phyloP scores from a whole-genome alignment of 2,329 filamentous ascomycete species.

The Sarocladium brachiariae region DNA sequence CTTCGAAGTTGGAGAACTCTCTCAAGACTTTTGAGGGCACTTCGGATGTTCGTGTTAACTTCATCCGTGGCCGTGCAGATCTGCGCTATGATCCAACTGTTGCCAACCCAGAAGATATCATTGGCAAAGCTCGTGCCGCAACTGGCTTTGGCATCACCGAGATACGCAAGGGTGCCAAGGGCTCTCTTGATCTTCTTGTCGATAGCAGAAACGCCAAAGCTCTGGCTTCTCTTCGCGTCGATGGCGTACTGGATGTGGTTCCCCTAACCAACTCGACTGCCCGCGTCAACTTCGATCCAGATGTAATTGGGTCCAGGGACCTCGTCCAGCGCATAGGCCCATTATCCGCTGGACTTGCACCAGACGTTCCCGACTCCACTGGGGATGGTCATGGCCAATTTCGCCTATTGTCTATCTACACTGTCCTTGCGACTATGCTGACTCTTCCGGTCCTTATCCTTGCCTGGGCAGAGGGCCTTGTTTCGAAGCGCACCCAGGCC shows the following conservation, averaged over 20 bases:
- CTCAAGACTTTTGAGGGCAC: conserved; percentile 15
- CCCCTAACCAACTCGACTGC: conserved; percentile 15
- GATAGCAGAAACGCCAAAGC: not conserved
- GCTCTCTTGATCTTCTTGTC: not conserved
- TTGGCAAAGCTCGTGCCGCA: conserved; percentile 13
- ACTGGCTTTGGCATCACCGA: conserved; percentile 17
- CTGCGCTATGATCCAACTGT: conserved; percentile 14
- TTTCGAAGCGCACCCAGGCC: conserved; percentile 12
- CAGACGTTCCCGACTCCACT: conserved; percentile 15
- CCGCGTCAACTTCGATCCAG: conserved; percentile 17
- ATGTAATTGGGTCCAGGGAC: conserved; percentile 16
- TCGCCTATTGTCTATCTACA: conserved; percentile 16
- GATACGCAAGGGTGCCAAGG: conserved; percentile 1
- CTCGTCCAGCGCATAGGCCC: conserved; percentile 13
- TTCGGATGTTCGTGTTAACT: conserved; percentile 17
- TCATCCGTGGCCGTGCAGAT: conserved; percentile 19
- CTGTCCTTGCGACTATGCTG: conserved; percentile 14
- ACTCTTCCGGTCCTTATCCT: conserved; percentile 17
- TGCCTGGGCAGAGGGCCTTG: conserved; percentile 13
- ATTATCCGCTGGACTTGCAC: conserved; percentile 15
- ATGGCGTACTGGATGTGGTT: conserved; percentile 15
- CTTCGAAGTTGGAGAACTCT: conserved; percentile 15
- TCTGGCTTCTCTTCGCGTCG: conserved; percentile 2
- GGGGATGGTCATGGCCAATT: conserved; percentile 16
- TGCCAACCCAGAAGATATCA: conserved; percentile 14